These are phyloP conservation scores for Torrubiella hemipterigena DNA, from an alignment of 2,329 filamentous ascomycete species.

Conservation along the genomic window DNA sequence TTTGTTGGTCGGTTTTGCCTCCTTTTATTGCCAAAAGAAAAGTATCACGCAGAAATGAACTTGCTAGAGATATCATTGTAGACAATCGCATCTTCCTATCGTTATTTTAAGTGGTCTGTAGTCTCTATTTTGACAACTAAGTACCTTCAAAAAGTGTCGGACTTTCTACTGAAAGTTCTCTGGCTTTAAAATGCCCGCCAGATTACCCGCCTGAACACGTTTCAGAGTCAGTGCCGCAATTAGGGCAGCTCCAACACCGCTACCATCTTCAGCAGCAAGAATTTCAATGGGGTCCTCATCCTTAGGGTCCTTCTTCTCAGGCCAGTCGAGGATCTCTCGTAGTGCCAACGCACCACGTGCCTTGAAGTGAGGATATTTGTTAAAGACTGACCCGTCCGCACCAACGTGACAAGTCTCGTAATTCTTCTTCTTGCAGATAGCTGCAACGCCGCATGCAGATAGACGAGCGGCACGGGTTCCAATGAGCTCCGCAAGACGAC, in stretches of 20 bases:
- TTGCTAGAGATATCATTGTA: no score
- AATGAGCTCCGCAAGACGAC: conserved; percentile 83
- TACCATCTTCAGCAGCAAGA: conserved; percentile 84
- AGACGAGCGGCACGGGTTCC: conserved; percentile 88
- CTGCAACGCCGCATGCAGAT: conserved; percentile 87
- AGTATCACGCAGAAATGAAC: no score
- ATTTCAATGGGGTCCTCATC: conserved; percentile 83
- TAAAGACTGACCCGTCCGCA: conserved; percentile 94
- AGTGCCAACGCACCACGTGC: conserved; percentile 78
- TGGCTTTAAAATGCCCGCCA: conserved; percentile 52
- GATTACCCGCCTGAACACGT: conserved; percentile 49
- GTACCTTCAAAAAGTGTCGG: no score
- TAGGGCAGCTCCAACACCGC: conserved; percentile 89
- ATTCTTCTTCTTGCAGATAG: conserved; percentile 93
- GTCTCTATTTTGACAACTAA: no score
- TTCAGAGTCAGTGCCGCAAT: conserved; percentile 68
- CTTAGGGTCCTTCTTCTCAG: conserved; percentile 51
- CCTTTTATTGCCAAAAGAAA: no score
- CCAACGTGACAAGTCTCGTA: conserved; percentile 85
- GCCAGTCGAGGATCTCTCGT: conserved; percentile 93
- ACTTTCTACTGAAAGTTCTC: conserved; percentile 40
- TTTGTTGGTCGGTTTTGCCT: no score
- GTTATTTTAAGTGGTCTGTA: no score
- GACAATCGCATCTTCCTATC: no score
- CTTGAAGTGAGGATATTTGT: conserved; percentile 99